Base-by-base conservation (phyloP, 1,139 yeast genomes). In the Saccharomyces hybrid region DNA sequence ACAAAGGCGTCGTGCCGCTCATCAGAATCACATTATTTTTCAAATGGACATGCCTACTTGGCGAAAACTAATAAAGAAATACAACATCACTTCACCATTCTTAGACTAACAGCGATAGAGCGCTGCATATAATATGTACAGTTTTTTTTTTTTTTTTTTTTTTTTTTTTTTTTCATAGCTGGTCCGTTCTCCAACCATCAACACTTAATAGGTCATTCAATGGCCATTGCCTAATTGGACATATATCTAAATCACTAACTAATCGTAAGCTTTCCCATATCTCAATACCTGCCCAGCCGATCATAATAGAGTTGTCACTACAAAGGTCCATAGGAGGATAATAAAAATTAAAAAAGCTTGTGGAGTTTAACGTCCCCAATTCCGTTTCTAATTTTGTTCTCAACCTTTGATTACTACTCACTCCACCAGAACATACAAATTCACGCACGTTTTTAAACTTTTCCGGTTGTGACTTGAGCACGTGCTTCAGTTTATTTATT, bases 221-320 rank as follows among this genome's bases (percentile, higher is more conserved):
- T 1, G 95, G 91, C 96, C 96, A 88, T 69, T 81, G 86, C 48
- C 89, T 74, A 1, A 81, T 73, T 1, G 95, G 91, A 9, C 77
- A 65, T 5, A 83, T 78, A 14, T 72, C 73, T 47, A 85, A 66
- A 31, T 77, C 79, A 0, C 88, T 79, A 19, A 76, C 75, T 29
- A 78, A 55, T 75, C 8, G 47, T 32, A 31, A 74, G 11, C 69
- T 66, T 66, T 90, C 96, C 66, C 75, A 86, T 14, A 90, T 74
- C 66, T 91, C 97, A 11, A 91, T 87, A 0, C 97, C 99, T 0
- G 98, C 96, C 82, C 95, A 88, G 0, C 97, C 99, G 54, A 93
- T 93, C 99, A 93, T 93, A 2, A 90, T 80, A 0, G 98, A 97
- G 70, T 93, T 95, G 66, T 93, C 99, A 0, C 97, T 89, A 66